Conservation (phyloP, 2,329 filamentous ascomycete genomes). For the Penicillium sp. region DNA sequence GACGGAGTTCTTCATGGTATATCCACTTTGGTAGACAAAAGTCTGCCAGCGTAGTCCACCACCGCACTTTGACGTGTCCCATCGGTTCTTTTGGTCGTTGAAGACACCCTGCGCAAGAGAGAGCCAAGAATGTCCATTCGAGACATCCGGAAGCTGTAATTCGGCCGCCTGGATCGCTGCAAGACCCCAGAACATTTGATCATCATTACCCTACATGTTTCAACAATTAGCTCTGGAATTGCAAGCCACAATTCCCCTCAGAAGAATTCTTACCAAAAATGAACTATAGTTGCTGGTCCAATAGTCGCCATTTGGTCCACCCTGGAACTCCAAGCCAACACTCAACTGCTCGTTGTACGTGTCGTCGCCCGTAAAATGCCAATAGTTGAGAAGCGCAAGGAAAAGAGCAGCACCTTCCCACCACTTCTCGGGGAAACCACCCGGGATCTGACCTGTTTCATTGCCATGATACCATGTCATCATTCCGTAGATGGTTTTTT, state of each 20-base stretch:
- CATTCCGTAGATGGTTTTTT: conserved; percentile 52
- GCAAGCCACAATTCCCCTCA: conserved; percentile 54
- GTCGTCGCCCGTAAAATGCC: conserved; percentile 67
- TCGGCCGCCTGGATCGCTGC: conserved; percentile 71
- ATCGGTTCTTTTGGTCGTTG: conserved; percentile 70
- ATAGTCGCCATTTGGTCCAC: conserved; percentile 39
- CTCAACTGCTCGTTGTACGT: conserved; percentile 65
- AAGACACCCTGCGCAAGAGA: conserved; percentile 72
- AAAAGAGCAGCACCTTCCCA: conserved; percentile 74
- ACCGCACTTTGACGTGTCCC: conserved; percentile 69
- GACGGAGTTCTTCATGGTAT: conserved; percentile 82
- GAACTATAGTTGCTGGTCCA: conserved; percentile 44
- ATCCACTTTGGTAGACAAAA: conserved; percentile 77
- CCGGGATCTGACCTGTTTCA: conserved; percentile 54
- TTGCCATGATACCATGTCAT: conserved; percentile 60
- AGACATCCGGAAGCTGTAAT: conserved; percentile 64
- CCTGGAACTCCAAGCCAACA: conserved; percentile 39
- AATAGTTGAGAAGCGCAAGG: conserved; percentile 71
- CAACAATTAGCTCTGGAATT: background rate
- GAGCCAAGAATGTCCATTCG: conserved; percentile 46
- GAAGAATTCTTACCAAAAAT: conserved; percentile 22
- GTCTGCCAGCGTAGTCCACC: conserved; percentile 85
- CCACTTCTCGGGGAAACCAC: conserved; percentile 72
- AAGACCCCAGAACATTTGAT: conserved; percentile 73
- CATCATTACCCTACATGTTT: conserved; percentile 63